Evolutionary conservation across 768 basidiomycete species (phyloP).

Genomic region (Tricholoma terreum): DNA sequence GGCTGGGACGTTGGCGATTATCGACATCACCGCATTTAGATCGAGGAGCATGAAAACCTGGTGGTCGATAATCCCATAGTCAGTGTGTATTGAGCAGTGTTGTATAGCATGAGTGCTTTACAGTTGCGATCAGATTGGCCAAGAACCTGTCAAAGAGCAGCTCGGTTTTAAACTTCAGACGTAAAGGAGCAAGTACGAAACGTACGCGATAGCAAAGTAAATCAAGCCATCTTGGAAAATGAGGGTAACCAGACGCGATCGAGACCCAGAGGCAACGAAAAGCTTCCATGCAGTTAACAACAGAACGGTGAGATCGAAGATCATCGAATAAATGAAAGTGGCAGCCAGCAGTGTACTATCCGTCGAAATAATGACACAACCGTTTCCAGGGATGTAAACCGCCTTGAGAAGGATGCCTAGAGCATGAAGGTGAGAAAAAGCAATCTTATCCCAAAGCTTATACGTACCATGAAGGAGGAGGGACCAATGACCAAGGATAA

Average conservation of each 20-base stretch:
- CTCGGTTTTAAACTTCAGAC: conserved; percentile 2
- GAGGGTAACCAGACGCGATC: conserved; percentile 57
- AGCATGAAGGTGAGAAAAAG: neutral
- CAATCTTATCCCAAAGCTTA: neutral
- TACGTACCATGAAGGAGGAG: conserved; percentile 59
- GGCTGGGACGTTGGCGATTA: conserved; percentile 72
- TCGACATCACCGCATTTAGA: conserved; percentile 69
- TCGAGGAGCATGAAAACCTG: conserved; percentile 63
- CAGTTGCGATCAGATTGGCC: conserved; percentile 65
- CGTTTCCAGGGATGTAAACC: conserved; percentile 43
- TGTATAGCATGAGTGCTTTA: conserved; percentile 26
- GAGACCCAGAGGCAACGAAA: conserved; percentile 38
- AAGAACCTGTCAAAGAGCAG: conserved; percentile 47
- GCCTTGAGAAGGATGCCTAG: conserved; percentile 61
- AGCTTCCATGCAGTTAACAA: conserved; percentile 62
- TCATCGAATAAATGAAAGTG: conserved; percentile 74
- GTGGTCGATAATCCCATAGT: neutral
- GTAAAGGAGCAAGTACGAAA: conserved; percentile 5
- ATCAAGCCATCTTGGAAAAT: conserved; percentile 73
- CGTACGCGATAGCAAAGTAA: conserved; percentile 71
- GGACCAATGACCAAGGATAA: conserved; percentile 73
- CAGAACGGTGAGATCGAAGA: conserved; percentile 64
- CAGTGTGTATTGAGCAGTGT: neutral
- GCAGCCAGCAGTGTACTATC: conserved; percentile 58
- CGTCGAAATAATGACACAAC: conserved; percentile 60